Base-by-base conservation (phyloP, 352 stramenopile species). In the Globisporangium apiculatum region DNA sequence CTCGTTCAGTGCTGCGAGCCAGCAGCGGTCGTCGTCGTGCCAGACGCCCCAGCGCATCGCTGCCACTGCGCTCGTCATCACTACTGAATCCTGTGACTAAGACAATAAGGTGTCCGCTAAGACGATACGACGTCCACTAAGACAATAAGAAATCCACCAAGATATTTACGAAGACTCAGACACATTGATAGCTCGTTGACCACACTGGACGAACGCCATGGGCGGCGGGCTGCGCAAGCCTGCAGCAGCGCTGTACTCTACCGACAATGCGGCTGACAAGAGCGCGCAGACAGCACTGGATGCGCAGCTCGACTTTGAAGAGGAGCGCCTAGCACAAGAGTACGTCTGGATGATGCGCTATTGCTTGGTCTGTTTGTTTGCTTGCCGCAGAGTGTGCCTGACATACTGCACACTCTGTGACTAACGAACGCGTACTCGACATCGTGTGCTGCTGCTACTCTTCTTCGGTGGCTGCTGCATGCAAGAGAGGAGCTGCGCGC, bases 241-340 rank as follows among this genome's bases (percentile, higher is more conserved):
- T 61, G 51, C 31, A 4, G 38, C 65, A 0, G 49, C 50, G 9
- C 55, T 47, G 12, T 37, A 54, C 24, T 73, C 75, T 53, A 41
- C 49, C 2, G 11, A 54, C 40, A 77, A 77, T 53, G 48, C 53
- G 24, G 55, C 58, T 0, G 70, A 58, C 43, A 54, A 56, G 14
- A 67, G 59, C 15, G 61, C 65, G 2, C 51, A 57, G 14, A 36
- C 51, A 31, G 51, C 51, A 31, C 58, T 64, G 1, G 71, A 89
- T 41, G 67, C 76, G 58, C 64, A 86, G 55, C 55, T 87, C 24
- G 76, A 89, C 38, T 61, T 57, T 10, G 72, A 82, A 43, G 79
- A 89, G 43, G 79, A 86, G 64, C 67, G 79, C 17, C 59, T 86
- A 54, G 75, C 69, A n/a, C 70, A 81, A 55, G 69, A 74, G 75